Evolutionary conservation across 2,329 filamentous ascomycete species (phyloP).

Genomic region (Aspergillus uvarum): DNA sequence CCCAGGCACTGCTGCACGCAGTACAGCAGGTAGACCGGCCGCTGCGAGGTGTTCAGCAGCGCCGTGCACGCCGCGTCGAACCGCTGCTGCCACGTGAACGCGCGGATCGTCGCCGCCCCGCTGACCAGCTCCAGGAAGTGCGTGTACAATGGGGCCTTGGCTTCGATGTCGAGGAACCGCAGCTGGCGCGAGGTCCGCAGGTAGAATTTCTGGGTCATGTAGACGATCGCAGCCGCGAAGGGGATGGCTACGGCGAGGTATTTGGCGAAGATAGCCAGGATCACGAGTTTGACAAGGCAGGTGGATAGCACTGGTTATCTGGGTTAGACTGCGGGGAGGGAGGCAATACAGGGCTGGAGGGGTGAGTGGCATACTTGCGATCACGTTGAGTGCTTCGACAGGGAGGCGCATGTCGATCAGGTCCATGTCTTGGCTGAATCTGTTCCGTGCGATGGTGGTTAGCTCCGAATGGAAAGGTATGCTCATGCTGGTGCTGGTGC

Average conservation of each 20-base stretch:
- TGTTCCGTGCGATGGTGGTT: background rate
- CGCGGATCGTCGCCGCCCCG: conserved; percentile 51
- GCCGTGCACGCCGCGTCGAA: conserved; percentile 39
- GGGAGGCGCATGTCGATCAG: conserved; percentile 29
- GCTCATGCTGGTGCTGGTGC: background rate
- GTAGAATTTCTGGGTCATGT: conserved; percentile 47
- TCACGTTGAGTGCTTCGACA: conserved; percentile 1
- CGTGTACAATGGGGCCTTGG: conserved; percentile 51
- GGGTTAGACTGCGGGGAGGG: background rate
- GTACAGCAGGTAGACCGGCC: conserved; percentile 47
- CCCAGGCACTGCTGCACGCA: conserved; percentile 48
- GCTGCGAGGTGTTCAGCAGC: conserved; percentile 44
- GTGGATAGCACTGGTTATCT: background rate
- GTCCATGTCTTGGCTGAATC: conserved; percentile 33
- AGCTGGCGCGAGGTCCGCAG: conserved; percentile 49
- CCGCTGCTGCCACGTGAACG: conserved; percentile 48
- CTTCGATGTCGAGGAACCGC: conserved; percentile 54
- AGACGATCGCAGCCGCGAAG: conserved; percentile 37
- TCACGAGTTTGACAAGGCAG: background rate
- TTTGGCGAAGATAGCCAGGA: background rate
- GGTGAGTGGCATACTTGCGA: conserved; percentile 13
- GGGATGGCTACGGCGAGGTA: conserved; percentile 39
- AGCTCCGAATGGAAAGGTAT: background rate
- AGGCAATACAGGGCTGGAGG: background rate
- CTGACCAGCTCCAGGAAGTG: conserved; percentile 52